Evolutionary conservation across 768 basidiomycete species (phyloP), one percentile per base, ranked within the genome.

Genomic region (Amanita muscaria): DNA sequence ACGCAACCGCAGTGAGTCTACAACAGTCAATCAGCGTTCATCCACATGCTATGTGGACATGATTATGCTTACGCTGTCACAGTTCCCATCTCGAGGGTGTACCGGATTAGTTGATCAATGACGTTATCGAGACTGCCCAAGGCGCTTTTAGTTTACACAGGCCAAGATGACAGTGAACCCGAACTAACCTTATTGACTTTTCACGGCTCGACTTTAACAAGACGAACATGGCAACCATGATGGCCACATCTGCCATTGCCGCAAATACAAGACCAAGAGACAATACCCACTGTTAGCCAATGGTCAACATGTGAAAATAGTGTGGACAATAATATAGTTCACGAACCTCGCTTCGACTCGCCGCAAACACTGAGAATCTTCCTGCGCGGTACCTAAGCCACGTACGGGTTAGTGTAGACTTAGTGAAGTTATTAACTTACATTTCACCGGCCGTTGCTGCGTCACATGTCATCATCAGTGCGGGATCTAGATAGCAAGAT

Each of bases 191-290:
- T 3, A 60, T 55, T 0, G 64, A 61, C 2, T 53, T 53, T 15
- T 56, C 56, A 30, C 58, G 63, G 15, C 61, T 64, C 19, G 44
- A 56, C 42, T 51, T 61, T 1, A 70, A 48, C 6, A 67, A 59
- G 23, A 54, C 30, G 11, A 63, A 66, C 39, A 68, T 46, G 30
- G 59, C 64, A 4, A 57, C 48, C 3, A 69, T 66, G 35, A 71
- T 53, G 15, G 66, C 35, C 16, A 71, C 50, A 38, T 71, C 69
- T 2, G 67, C 62, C 4, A 59, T 53, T 8, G 63, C 64, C 9
- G 69, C 69, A 36, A 70, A 46, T 1, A 67, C 64, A n/a, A 71
- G 61, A 4, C 69, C 69, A 14, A 69, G 59, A 11, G 69, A 65
- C 38, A 71, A 70, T n/a, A 71, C 33, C 67, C 68, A 71, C 69